Base-by-base conservation (phyloP, 2,329 filamentous ascomycete genomes). In the Geosmithia putterillii region DNA sequence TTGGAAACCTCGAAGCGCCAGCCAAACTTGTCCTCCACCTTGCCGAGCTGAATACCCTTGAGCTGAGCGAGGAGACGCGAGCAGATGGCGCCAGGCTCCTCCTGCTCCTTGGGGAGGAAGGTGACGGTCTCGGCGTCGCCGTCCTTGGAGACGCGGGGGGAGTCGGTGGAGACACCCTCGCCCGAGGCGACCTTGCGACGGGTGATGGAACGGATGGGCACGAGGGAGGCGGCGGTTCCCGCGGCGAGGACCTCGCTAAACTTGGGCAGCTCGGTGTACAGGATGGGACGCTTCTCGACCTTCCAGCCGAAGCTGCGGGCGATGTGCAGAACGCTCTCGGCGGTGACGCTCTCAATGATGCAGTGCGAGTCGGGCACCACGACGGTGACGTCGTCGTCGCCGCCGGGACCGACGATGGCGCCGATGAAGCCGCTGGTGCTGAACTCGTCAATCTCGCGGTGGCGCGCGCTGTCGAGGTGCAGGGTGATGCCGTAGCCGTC, bases 341-440 rank as follows among this genome's bases (percentile, higher is more conserved):
- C 83, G 3, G 87, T 95, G 38, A 95, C 85, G 46, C 73, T 92
- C 56, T 87, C 79, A 57, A 96, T 95, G 36, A 94, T 86, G 54
- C 81, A 88, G 55, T 79, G 81, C 55, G 84, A 90, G 61, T 94
- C 45, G 0, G 90, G 89, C n/a, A 92, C 81, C 5, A 92, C 80
- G 3, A 96, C 67, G 7, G 83, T 90, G 10, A 83, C 69, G 23
- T 74, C 63, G 4, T 69, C 65, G 22, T 71, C 70, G 3, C 71
- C 75, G 38, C 79, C 40, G 41, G n/a, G n/a, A n/a, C 19, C 19
- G 44, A 73, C 72, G 51, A 74, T 70, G 6, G 86, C 83, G 3
- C 88, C 92, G 50, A 96, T 83, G 61, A 98, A 96, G 1, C 87
- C 90, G 49, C 83, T 89, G 0, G 92, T 96, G 51, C 84, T 92